Base-by-base conservation (phyloP, 345 rosid species). In the Xanthoceras sorbifolium region DNA sequence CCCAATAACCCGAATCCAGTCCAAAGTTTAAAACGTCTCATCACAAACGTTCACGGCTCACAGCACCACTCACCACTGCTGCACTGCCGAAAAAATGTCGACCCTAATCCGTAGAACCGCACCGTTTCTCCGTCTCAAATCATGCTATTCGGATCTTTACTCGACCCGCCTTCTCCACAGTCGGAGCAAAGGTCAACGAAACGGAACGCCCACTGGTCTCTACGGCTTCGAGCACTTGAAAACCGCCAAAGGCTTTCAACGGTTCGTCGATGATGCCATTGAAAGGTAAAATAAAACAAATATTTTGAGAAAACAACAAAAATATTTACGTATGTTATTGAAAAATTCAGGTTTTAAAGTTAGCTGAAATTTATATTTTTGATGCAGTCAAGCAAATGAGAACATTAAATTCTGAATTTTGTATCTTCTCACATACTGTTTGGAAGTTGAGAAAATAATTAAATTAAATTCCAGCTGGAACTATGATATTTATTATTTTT, bases 191-290 rank as follows among this genome's bases (percentile, higher is more conserved):
- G 76, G 69, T 57, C 78, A 78, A 42, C 81, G 23, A 17, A 65
- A 77, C 34, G 81, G 79, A 80, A 83, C 83, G 15, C 62, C 91
- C 72, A 87, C 93, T 10, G 99, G 98, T 69, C 97, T 95, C 77
- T 95, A 95, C 77, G 97, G 98, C 38, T 83, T 90, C 72, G 87
- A 85, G 50, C 93, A 90, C 74, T 85, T 95, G 70, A 90, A 87
- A 76, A 84, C 88, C 14, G 79, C 98, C 60, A 85, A 87, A 83
- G 99, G 99, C n/a, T 95, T 93, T 83, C 90, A 76, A 71, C 89
- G 85, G 9, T 95, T 93, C 84, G 98, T 88, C 55, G 97, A 94
- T 38, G 98, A 95, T 65, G 98, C 99, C 68, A 87, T 93, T 69
- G 93, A 93, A 75, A 92, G 92, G 99, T 92, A 74, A 75, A 60